Base-by-base conservation (phyloP, 2,329 filamentous ascomycete genomes). In the Aureobasidium sp. region DNA sequence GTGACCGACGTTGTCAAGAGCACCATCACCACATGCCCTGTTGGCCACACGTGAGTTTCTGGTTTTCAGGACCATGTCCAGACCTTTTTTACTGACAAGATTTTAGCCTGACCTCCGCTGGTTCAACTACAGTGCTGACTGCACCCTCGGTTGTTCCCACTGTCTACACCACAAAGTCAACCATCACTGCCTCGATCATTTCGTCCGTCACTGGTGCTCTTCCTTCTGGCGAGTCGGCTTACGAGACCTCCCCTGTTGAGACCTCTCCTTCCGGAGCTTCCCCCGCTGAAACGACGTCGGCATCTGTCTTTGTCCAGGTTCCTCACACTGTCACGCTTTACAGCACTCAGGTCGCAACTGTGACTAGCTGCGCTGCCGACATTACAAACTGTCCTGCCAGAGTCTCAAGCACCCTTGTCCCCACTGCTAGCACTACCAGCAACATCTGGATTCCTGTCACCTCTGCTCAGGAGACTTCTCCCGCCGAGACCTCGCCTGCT, bases 21-120 rank as follows among this genome's bases (percentile, higher is more conserved):
- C 53, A 64, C 62, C 7, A 22, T 68, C n/a, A 67, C 64, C 24
- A 61, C 65, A 58, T 72, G 70, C 58, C 68, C 69, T 19, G 64
- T 61, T 19, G 47, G 47, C 17, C 40, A 40, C 3, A 21, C n/a
- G n/a, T n/a, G n/a, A n/a, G n/a, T n/a, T n/a, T n/a, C n/a, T n/a
- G n/a, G n/a, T n/a, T n/a, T n/a, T n/a, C n/a, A n/a, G n/a, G n/a
- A n/a, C n/a, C n/a, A n/a, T n/a, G n/a, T n/a, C n/a, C n/a, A n/a
- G n/a, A n/a, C n/a, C n/a, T n/a, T n/a, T n/a, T n/a, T n/a, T n/a
- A n/a, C n/a, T n/a, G n/a, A n/a, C n/a, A n/a, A n/a, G n/a, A n/a
- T n/a, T n/a, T n/a, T n/a, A n/a, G n/a, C 3, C 24, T 42, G 11
- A 25, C 37, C 7, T 16, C 34, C 19, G 17, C 40, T 21, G 51